Conservation (phyloP, 192 early-diverging fungal species). For the Entomortierella parvispora region DNA sequence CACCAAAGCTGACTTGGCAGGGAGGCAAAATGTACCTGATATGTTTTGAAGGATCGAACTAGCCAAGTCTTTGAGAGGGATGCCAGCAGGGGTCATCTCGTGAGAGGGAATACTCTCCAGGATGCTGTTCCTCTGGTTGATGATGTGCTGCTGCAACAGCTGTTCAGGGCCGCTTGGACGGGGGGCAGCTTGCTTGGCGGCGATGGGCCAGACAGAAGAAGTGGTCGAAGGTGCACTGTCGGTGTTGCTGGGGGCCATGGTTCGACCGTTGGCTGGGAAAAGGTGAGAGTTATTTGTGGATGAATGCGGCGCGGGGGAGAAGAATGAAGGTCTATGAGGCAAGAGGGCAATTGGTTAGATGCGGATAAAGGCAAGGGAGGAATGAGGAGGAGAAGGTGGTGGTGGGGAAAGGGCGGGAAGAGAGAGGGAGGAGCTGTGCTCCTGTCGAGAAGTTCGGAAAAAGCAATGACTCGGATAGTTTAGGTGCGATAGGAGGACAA, state of each 20-base stretch:
- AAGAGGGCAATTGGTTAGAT: neutral
- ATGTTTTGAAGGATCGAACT: constrained; percentile 27
- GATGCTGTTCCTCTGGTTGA: constrained; percentile 23
- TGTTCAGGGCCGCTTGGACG: constrained; percentile 8
- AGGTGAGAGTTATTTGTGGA: neutral
- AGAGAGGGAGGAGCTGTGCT: too few species aligned
- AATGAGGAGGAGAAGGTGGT: neutral
- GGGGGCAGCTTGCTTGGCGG: constrained; percentile 4
- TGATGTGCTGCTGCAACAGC: constrained; percentile 31
- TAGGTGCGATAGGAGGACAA: too few species aligned
- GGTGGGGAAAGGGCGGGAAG: neutral
- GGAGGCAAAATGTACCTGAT: constrained; percentile 14
- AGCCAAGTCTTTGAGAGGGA: constrained; percentile 13
- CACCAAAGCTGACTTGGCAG: too few species aligned
- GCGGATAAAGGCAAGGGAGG: neutral
- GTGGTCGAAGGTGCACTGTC: neutral
- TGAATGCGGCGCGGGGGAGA: neutral
- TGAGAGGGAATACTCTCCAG: constrained; percentile 22
- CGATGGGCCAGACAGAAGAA: neutral
- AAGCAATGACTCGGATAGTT: too few species aligned
- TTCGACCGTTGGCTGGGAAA: neutral
- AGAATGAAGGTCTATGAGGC: neutral
- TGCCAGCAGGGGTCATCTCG: constrained; percentile 1
- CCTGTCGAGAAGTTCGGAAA: too few species aligned
- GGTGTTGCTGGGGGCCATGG: neutral